These are phyloP conservation scores for Pichia terricola DNA, from an alignment of 1,139 yeast genomes.

Conservation along the genomic window DNA sequence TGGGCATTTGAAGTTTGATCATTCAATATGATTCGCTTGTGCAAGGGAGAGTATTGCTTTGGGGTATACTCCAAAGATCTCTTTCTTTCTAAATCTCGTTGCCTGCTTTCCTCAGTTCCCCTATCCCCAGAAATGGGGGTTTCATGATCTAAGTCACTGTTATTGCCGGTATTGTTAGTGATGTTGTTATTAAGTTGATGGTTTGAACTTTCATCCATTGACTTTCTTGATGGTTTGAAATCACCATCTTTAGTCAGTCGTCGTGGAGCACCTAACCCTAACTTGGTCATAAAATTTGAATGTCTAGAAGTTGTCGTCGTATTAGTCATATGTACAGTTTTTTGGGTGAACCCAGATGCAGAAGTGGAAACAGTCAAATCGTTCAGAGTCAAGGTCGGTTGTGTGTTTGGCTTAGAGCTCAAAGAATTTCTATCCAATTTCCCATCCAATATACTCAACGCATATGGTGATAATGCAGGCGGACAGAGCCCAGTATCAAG, in stretches of 20 bases:
- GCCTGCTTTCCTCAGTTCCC: no score
- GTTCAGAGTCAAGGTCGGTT: no score
- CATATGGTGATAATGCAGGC: constrained; percentile 57
- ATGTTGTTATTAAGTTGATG: neutral
- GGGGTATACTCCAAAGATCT: no score
- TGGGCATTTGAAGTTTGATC: no score
- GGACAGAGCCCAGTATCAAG: constrained; percentile 45
- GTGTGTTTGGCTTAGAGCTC: no score
- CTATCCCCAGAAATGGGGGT: no score
- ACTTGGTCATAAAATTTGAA: constrained; percentile 16
- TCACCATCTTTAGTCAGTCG: constrained; percentile 13
- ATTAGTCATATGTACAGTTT: neutral
- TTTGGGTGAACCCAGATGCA: no score
- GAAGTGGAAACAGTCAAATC: no score
- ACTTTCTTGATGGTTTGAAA: neutral
- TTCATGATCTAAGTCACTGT: neutral
- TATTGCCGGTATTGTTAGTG: neutral
- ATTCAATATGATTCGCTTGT: no score
- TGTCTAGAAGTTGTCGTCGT: constrained; percentile 5
- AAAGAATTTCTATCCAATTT: constrained; percentile 5
- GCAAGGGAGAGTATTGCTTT: no score
- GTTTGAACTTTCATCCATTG: neutral
- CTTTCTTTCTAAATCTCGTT: no score
- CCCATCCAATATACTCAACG: constrained; percentile 31
- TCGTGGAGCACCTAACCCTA: constrained; percentile 24